Evolutionary conservation across 441 rosid genomes (phyloP), one percentile per base, ranked within the genome.

Genomic region (Arabidopsis lyrata): DNA sequence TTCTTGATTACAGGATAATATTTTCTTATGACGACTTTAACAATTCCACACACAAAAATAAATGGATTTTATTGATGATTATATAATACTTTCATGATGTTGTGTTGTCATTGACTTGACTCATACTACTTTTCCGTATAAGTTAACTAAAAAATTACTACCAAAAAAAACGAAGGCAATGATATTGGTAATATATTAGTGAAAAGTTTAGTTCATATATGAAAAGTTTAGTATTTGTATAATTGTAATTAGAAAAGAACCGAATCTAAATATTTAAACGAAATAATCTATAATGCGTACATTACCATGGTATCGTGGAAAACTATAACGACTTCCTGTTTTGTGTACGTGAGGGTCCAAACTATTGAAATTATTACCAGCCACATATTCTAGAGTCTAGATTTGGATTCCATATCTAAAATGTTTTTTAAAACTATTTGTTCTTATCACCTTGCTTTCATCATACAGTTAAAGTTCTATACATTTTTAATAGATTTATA

Each of bases 31-130:
- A 71, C 8, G 62, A 72, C 45, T 72, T 72, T 38, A 62, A 49
- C 61, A 29, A 61, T 16, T 72, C 42, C 29, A 14, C 18, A 16
- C 6, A 64, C 11, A 16, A 11, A 11, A 61, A 44, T 15, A n/a
- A 12, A 60, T 45, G 20, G 8, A 42, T 75, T 69, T 44, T 64
- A 39, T 18, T 18, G 12, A 49, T 24, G 31, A 59, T 6, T 41
- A 39, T 13, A 5, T 62, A 15, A 52, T 20, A 18, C 24, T 2
- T 9, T 34, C 34, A 29, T 22, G 39, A 35, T 65, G 72, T 48
- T 62, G 72, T 64, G 67, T 64, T 41, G 72, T 57, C 73, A 77
- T 77, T 71, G 76, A 71, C 80, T 71, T 70, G 68, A 49, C 76
- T 65, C 32, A 15, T 35, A 63, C 57, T 42, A 42, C 56, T 32